These are phyloP conservation scores for Phytophthora sojae DNA, from an alignment of 352 stramenopile genomes.

Conservation along the genomic window DNA sequence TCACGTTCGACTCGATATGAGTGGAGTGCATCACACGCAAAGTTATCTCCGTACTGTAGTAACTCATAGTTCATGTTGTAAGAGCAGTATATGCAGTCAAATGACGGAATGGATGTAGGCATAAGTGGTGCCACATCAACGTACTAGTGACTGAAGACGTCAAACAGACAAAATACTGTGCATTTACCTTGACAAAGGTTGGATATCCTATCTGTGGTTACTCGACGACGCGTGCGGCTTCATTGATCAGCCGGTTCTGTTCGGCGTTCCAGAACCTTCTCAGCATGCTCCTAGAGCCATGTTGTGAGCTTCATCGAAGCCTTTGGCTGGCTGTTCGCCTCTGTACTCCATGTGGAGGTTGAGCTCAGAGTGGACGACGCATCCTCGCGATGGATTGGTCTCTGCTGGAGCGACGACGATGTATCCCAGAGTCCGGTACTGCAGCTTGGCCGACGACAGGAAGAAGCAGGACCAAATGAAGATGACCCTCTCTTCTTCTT, in stretches of 20 bases:
- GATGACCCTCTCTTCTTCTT: constrained; percentile 15
- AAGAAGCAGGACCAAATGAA: constrained; percentile 19
- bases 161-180: no score
- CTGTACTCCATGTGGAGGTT: constrained; percentile 16
- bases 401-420: constrained; percentile 9
- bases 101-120: no score
- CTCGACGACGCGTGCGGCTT: neutral
- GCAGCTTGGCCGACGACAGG: constrained; percentile 13
- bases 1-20: no score
- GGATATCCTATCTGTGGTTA: neutral
- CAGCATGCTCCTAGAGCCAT: constrained; percentile 5
- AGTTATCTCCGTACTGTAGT: no score
- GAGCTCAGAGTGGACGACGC: constrained; percentile 10
- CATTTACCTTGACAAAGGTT: no score
- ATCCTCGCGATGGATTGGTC: neutral
- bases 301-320: neutral
- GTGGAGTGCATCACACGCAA: no score
- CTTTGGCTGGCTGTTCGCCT: neutral
- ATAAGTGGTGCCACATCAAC: no score
- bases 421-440: constrained; percentile 13
- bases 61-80: no score
- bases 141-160: no score
- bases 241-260: neutral
- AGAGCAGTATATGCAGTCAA: no score
- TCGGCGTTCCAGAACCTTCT: neutral